A percentile compares a stretch with the other conserved stretches of the same genome.
phyloP scores from a whole-genome alignment of 345 rosid species.

The Iberis pinnata region DNA sequence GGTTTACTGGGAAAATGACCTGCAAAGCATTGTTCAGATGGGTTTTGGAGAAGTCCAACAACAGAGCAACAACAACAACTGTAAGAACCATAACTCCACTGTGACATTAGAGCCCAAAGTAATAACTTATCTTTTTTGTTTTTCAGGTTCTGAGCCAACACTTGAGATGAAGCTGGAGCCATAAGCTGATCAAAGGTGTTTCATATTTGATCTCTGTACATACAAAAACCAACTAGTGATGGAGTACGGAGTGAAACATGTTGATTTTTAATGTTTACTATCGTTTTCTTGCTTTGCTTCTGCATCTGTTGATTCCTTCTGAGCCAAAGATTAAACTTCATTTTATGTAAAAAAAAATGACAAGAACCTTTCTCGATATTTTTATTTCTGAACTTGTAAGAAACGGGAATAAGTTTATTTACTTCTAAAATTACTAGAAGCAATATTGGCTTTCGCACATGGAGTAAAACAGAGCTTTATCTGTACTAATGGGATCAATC shows the following conservation, averaged over 20 bases:
- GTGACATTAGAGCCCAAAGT: background rate
- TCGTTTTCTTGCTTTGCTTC: conserved; percentile 32
- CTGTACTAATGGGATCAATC: too few species aligned
- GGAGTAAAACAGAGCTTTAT: too few species aligned
- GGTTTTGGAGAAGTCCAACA: conserved; percentile 57
- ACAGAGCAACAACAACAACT: conserved; percentile 36
- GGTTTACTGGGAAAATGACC: conserved; percentile 62
- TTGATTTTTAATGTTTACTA: conserved; percentile 11
- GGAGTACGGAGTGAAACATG: conserved; percentile 28
- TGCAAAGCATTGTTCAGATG: conserved; percentile 80
- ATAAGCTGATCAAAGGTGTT: conserved; percentile 10
- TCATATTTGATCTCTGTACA: conserved; percentile 24
- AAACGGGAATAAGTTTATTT: conserved; percentile 1
- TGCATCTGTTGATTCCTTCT: conserved; percentile 29
- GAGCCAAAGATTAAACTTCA: background rate
- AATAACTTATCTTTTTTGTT: conserved; percentile 7
- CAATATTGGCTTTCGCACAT: too few species aligned
- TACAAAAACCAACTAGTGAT: conserved; percentile 33
- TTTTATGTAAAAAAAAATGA: conserved; percentile 21
- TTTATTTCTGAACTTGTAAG: background rate
- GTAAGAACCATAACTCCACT: conserved; percentile 28
- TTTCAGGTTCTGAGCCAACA: conserved; percentile 36
- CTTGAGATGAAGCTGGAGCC: conserved; percentile 35
- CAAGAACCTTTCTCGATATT: conserved; percentile 12
- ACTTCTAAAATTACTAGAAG: too few species aligned